Evolutionary conservation across 2,329 filamentous ascomycete genomes (phyloP), one percentile per base, ranked within the genome.

Genomic region (Ceratocystis diversiconidia): DNA sequence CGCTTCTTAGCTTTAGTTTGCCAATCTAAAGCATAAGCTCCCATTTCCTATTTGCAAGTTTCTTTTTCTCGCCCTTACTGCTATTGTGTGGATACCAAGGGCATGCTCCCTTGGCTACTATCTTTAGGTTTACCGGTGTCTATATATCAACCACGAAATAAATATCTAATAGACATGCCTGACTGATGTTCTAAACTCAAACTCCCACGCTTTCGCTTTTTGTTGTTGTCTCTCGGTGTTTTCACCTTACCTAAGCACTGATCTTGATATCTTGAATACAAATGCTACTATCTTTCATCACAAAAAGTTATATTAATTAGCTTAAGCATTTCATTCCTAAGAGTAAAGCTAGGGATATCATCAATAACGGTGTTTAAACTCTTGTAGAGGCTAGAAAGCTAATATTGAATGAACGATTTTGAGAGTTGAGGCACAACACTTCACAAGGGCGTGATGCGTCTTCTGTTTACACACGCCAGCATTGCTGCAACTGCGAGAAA

Each of bases 401-500:
- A 15, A 17, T 15, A 52, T 28, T 25, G 22, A 15, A n/a, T 28
- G 12, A 4, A 15, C 48, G 15, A 17, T 15, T 25, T 52, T 52
- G 8, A n/a, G 19, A 7, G 25, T 5, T 15, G 3, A 52, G 22
- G 19, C 8, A 50, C 48, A 25, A 41, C 48, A 25, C 22, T 22
- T 50, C 19, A 12, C n/a, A 25, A 17, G 19, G 25, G 19, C 48
- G 3, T 41, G 36, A 15, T 2, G n/a, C n/a, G 22, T 50, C 17
- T 17, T 28, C 25, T 32, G 8, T 5, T 50, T 15, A 66, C 12
- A 32, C 64, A 55, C 61, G 19, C 57, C 64, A 62, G 64, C 64
- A 62, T 25, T 66, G 44, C 30, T 66, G n/a, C 30, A 67, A 36
- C 57, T 65, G 57, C 6, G 22, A 17, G 50, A 57, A 67, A 7